Percentiles rank a stretch among this genome's conserved stretches.
phyloP scores from a whole-genome alignment of 2,329 filamentous ascomycete genomes.

The Aspergillus glaucus region DNA sequence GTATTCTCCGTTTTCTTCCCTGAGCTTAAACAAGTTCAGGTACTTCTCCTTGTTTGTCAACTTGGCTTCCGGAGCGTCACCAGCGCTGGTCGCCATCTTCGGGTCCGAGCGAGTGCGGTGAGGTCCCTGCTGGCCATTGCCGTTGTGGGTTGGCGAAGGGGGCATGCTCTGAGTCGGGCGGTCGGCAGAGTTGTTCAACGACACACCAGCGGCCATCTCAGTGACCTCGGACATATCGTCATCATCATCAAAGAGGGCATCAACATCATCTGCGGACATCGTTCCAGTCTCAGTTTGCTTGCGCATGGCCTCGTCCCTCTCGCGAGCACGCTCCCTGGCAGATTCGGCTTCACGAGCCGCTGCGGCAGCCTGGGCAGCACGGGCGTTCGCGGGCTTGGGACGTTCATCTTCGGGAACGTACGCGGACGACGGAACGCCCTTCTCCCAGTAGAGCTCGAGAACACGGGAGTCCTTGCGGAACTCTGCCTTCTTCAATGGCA shows the following conservation, averaged over 20 bases:
- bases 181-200: constrained; percentile 63
- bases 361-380: constrained; percentile 67
- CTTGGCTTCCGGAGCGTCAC: constrained; percentile 70
- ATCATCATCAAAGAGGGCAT: constrained; percentile 92
- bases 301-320: constrained; percentile 82
- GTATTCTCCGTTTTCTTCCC: constrained; percentile 89
- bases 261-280: constrained; percentile 85
- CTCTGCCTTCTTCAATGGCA: constrained; percentile 97
- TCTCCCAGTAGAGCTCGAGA: constrained; percentile 98
- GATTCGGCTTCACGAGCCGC: constrained; percentile 76
- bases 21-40: constrained; percentile 76
- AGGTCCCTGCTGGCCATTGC: constrained; percentile 60
- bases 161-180: constrained; percentile 93
- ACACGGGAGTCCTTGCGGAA: constrained; percentile 94
- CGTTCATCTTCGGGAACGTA: constrained; percentile 97
- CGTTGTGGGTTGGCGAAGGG: constrained; percentile 75
- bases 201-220: constrained; percentile 88
- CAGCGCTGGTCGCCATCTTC: constrained; percentile 65
- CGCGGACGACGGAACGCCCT: constrained; percentile 91
- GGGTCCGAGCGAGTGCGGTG: constrained; percentile 91
- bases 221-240: constrained; percentile 81
- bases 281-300: constrained; percentile 93
- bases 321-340: constrained; percentile 72
- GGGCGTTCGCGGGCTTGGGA: constrained; percentile 72
- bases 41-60: constrained; percentile 95